Percentiles rank a stretch among this genome's conserved stretches.
Evolutionary conservation across 2,329 filamentous ascomycete genomes (phyloP).

Genomic region (Exophiala calicioides): DNA sequence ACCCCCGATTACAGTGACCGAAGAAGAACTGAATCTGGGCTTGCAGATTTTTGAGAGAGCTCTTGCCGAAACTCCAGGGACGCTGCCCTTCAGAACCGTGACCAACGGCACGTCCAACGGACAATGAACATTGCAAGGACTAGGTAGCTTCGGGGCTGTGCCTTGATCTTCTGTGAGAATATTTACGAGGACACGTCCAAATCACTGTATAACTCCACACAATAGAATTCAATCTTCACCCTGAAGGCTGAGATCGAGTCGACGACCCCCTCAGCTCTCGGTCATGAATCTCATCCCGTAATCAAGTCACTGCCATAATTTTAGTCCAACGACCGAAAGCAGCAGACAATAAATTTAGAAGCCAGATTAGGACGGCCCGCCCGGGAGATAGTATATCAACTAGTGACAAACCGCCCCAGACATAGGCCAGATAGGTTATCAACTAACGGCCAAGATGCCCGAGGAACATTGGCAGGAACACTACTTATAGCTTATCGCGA

Average conservation of each 20-base stretch:
- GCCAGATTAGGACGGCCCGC: neutral
- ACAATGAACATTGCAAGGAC: neutral
- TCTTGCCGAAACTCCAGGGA: constrained; percentile 38
- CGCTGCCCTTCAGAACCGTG: constrained; percentile 22
- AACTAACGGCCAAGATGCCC: neutral
- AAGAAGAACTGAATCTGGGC: constrained; percentile 53
- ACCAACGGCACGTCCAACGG: neutral
- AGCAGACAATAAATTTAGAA: too few relatives aligned
- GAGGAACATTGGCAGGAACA: neutral
- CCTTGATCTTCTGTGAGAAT: neutral
- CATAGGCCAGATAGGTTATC: neutral
- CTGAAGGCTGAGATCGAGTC: too few relatives aligned
- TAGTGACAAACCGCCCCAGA: too few relatives aligned
- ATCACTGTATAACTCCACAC: neutral
- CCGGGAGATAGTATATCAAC: neutral
- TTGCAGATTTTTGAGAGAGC: constrained; percentile 60
- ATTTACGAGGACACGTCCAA: neutral
- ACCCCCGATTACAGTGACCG: constrained; percentile 60
- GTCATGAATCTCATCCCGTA: too few relatives aligned
- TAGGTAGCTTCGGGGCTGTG: neutral
- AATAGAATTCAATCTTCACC: neutral
- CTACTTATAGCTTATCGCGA: neutral
- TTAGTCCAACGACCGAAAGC: too few relatives aligned
- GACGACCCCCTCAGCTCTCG: too few relatives aligned
- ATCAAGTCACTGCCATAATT: too few relatives aligned